A percentile compares a stretch with the other conserved stretches of the same genome.
Evolutionary conservation across 2,329 filamentous ascomycete genomes (phyloP).

Genomic region (Ophiobolus disseminans): DNA sequence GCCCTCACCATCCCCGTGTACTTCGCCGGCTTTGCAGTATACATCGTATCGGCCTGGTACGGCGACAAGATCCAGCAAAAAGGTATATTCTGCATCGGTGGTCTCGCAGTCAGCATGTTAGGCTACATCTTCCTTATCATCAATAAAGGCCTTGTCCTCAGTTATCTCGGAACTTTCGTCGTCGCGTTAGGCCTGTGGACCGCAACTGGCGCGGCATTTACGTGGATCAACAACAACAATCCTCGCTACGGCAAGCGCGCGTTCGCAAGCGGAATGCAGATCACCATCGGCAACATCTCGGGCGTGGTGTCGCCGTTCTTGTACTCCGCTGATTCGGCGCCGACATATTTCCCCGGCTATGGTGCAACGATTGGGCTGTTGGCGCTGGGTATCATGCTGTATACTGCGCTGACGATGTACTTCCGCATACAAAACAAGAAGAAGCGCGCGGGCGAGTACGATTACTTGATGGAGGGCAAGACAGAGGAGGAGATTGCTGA

Average conservation of each 20-base stretch:
- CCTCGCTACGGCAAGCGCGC: slow-evolving; percentile 42
- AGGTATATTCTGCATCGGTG: slow-evolving; percentile 34
- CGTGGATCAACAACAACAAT: slow-evolving; percentile 39
- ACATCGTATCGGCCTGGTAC: slow-evolving; percentile 32
- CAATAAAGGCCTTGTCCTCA: slow-evolving; percentile 22
- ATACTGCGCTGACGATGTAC: slow-evolving; percentile 27
- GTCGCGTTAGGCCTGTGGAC: slow-evolving; percentile 38
- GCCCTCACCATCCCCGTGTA: slow-evolving; percentile 43
- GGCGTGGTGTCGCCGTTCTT: slow-evolving; percentile 39
- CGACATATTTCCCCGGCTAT: slow-evolving; percentile 29
- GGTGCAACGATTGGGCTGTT: slow-evolving; percentile 32
- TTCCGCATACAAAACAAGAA: slow-evolving; percentile 29
- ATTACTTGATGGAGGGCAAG: slow-evolving; percentile 33
- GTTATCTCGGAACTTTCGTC: slow-evolving; percentile 37
- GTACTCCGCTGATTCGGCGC: slow-evolving; percentile 20
- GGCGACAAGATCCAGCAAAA: slow-evolving; percentile 36
- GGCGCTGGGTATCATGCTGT: slow-evolving; percentile 22
- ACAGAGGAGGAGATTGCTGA: slow-evolving; percentile 33
- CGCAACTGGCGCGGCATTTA: slow-evolving; percentile 32
- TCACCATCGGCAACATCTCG: slow-evolving; percentile 48
- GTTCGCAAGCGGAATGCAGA: slow-evolving; percentile 37
- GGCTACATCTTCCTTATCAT: slow-evolving; percentile 56
- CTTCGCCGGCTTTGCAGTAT: slow-evolving; percentile 30
- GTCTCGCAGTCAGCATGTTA: slow-evolving; percentile 49
- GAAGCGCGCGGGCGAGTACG: slow-evolving; percentile 30